phyloP scores from a whole-genome alignment of 2,329 filamentous ascomycete species.

The Botrytis aclada region DNA sequence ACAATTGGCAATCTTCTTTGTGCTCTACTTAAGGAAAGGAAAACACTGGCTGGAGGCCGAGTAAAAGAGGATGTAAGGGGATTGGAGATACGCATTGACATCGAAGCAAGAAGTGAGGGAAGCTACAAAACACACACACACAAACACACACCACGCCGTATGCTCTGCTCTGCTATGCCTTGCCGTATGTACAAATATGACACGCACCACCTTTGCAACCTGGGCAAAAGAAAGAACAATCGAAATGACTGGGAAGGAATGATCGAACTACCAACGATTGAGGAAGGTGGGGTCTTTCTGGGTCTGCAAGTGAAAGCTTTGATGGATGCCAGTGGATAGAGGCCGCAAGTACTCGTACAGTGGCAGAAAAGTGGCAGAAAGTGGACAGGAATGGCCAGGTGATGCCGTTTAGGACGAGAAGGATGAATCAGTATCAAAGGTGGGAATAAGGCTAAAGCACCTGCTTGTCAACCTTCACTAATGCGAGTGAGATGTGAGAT shows the following conservation, averaged over 20 bases:
- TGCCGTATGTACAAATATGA: neutral
- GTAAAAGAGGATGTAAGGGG: slow-evolving; percentile 27
- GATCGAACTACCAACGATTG: slow-evolving; percentile 11
- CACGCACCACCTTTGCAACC: slow-evolving; percentile 12
- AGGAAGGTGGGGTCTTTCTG: slow-evolving; percentile 9
- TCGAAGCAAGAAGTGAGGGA: slow-evolving; percentile 5
- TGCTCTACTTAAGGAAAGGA: slow-evolving; percentile 22
- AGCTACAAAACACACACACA: neutral
- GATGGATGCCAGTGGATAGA: neutral
- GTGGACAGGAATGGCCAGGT: neutral
- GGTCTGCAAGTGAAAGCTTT: neutral
- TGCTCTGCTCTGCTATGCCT: neutral
- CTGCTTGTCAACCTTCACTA: neutral
- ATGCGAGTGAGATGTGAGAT: neutral
- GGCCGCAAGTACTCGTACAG: neutral
- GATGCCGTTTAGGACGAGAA: neutral
- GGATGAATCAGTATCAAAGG: neutral
- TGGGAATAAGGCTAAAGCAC: neutral
- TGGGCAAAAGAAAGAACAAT: neutral
- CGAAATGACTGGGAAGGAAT: slow-evolving; percentile 17
- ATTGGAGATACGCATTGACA: slow-evolving; percentile 36
- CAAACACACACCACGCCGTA: neutral
- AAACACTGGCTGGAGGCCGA: slow-evolving; percentile 29
- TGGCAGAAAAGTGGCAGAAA: neutral
- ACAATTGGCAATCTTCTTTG: slow-evolving; percentile 29